Base-by-base conservation (phyloP, 495 filamentous ascomycete genomes). In the Podospora bellae-mahoneyi region DNA sequence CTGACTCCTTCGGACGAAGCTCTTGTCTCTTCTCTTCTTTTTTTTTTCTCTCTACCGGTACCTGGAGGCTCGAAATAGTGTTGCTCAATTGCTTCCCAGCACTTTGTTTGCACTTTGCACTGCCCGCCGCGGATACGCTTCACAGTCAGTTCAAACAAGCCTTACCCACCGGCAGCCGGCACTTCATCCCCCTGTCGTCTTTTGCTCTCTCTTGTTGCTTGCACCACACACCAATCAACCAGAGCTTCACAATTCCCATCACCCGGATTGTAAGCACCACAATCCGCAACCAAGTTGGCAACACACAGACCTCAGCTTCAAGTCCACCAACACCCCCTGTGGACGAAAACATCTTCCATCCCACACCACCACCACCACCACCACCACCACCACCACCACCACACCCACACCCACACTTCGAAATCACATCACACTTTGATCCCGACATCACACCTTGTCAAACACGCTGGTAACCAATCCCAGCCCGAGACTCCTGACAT, bases 1-100 rank as follows among this genome's bases (percentile, higher is more conserved):
- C 74, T 83, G 81, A 83, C 81, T 83, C 82, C 81, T 74, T 74
- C 79, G 80, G 75, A 73, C 64, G 39, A 34, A 61, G 30, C 66
- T 67, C 67, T 55, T 66, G 60, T 39, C 71, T 71, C 55, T 76
- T 72, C 61, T 73, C 73, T 66, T 62, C 72, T 73, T 68, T 74
- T 76, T 73, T 64, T 75, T 76, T 73, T 72, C 60, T 70, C 73
- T 67, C 68, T 67, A 72, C 65, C 69, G 54, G 26, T 54, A 55
- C 48, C 27, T 32, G 26, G 55, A 72, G 58, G 59, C 58, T 32
- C 26, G 39, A 48, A 48, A 13, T 48, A 48, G 39, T 48, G 13
- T 48, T 48, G 39, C 18, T 58, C 53, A 56, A 10, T 64, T 64
- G 62, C 60, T 54, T 27, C 32, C n/a, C 4, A 19, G n/a, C n/a